phyloP scores from a whole-genome alignment of 23 red algal species.

The Gracilaria gracilis region DNA sequence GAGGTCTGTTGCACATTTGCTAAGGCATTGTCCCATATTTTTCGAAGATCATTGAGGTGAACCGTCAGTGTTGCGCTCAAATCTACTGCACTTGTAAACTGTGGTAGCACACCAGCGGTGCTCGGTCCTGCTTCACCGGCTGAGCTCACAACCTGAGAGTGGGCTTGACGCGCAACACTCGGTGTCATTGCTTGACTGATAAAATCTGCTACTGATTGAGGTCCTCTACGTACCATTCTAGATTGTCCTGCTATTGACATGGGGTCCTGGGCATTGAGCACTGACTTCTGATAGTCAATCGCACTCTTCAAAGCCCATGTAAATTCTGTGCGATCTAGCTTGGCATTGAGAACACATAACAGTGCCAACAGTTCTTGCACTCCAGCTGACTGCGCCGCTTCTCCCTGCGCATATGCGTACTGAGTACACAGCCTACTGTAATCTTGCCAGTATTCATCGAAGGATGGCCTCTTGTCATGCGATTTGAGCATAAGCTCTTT shows the following conservation, averaged over 20 bases:
- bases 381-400: conserved; percentile 5
- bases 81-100: not conserved
- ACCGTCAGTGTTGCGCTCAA: not conserved
- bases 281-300: not conserved
- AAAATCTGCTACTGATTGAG: not conserved
- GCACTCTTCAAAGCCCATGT: not conserved
- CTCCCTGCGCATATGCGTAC: conserved; percentile 18
- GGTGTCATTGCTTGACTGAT: not conserved
- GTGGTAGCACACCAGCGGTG: not conserved
- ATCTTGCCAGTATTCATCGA: conserved; percentile 7
- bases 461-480: not conserved
- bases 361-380: not conserved
- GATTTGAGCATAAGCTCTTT: too few relatives aligned
- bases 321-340: not conserved
- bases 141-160: not conserved
- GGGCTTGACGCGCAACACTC: not conserved
- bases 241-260: not conserved
- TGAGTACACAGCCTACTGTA: not conserved
- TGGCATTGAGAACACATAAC: not conserved
- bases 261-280: not conserved
- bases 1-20: not conserved
- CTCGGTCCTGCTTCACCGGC: not conserved
- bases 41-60: not conserved
- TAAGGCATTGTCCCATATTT: not conserved
- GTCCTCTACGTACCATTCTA: not conserved